Evolutionary conservation across 495 filamentous ascomycete species (phyloP).

Genomic region (Stereocaulon alpinum): DNA sequence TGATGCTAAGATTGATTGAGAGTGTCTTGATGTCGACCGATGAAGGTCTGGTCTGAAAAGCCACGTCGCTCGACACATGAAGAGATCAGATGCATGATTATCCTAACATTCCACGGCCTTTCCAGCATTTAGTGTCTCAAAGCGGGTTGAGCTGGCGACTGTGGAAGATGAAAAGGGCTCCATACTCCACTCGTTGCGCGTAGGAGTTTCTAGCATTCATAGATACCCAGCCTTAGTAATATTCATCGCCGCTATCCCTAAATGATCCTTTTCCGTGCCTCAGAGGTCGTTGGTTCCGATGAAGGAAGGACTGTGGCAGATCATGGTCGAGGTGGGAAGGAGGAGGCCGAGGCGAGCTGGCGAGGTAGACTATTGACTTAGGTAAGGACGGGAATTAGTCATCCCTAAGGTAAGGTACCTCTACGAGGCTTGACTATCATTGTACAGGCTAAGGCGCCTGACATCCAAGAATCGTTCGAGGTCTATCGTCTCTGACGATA

Average conservation of each 20-base stretch:
- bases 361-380: too few relatives aligned
- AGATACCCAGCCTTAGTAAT: neutral
- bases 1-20: constrained; percentile 11
- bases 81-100: neutral
- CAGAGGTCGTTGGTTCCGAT: too few relatives aligned
- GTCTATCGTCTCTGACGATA: too few relatives aligned
- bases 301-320: too few relatives aligned
- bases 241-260: neutral
- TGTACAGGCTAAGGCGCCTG: too few relatives aligned
- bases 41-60: neutral
- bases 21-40: neutral
- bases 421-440: too few relatives aligned
- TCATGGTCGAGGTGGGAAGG: too few relatives aligned
- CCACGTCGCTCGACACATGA: neutral
- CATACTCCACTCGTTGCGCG: neutral
- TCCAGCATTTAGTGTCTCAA: neutral
- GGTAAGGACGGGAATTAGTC: too few relatives aligned
- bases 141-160: neutral
- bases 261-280: too few relatives aligned
- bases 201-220: neutral
- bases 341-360: too few relatives aligned
- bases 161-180: neutral
- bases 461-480: too few relatives aligned
- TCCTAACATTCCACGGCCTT: neutral
- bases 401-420: too few relatives aligned